Base-by-base conservation (phyloP, 768 basidiomycete species). In the Gymnopilus junonius region DNA sequence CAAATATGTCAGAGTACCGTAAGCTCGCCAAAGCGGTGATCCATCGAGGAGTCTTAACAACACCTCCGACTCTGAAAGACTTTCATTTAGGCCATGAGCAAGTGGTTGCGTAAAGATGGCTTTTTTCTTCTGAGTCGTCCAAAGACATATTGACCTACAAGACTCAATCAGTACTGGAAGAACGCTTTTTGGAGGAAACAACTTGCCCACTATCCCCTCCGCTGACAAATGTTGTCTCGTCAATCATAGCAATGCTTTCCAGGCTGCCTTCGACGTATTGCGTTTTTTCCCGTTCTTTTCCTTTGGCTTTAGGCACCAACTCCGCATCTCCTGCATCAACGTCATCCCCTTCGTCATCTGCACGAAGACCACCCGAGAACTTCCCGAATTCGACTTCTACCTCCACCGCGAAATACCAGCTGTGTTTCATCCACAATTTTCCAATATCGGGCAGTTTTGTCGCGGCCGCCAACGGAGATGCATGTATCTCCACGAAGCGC, bases 141-240 rank as follows among this genome's bases (percentile, higher is more conserved):
- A 99, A 4, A 99, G 83, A 63, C 86, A 92, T 71, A 99, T 89
- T n/a, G 95, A 91, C 0, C 96, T 95, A 45, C n/a, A 55, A 23
- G 46, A 14, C 15, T n/a, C n/a, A n/a, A n/a, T n/a, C n/a, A n/a
- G n/a, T n/a, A n/a, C n/a, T n/a, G n/a, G n/a, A n/a, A n/a, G n/a
- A n/a, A n/a, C n/a, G n/a, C n/a, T n/a, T n/a, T 31, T 35, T 32
- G 21, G 58, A 34, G 59, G 42, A 40, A 32, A 55, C 27, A 8
- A 85, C 91, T 63, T 74, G 95, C 95, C 97, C 97, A 71, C 93
- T 96, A 74, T 99, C 96, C 4, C 97, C 97, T 1, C 97, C 97
- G 65, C 89, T 96, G 37, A 99, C 77, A 73, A 99, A 96, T 6
- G 90, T 93, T 34, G 85, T 86, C 77, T 99, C 97, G 74, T 99